These are phyloP conservation scores for Aspergillus incahuasiensis DNA, from an alignment of 495 filamentous ascomycete species.

Conservation along the genomic window DNA sequence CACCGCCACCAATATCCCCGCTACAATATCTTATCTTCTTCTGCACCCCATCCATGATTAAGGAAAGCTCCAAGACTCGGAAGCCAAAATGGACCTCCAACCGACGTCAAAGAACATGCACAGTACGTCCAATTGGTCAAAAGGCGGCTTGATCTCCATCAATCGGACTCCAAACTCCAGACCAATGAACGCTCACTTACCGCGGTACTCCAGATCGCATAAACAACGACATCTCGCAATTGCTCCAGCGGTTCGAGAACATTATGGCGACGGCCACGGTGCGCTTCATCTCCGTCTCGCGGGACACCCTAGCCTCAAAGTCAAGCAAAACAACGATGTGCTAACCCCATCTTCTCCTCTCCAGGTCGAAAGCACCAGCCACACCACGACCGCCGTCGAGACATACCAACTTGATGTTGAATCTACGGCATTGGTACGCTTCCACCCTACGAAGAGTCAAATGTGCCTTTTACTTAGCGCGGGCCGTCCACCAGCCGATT, in stretches of 20 bases:
- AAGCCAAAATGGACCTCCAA: constrained; percentile 33
- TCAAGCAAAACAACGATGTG: too few species aligned
- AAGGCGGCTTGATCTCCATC: not conserved
- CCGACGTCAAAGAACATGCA: constrained; percentile 36
- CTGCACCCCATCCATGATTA: not conserved
- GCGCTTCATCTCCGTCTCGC: constrained; percentile 10
- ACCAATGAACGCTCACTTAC: constrained; percentile 7
- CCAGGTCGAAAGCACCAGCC: constrained; percentile 36
- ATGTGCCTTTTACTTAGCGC: not conserved
- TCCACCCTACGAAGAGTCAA: not conserved
- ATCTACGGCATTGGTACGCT: constrained; percentile 56
- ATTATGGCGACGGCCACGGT: constrained; percentile 57
- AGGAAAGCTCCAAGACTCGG: not conserved
- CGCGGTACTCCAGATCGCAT: constrained; percentile 44
- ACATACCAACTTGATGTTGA: constrained; percentile 61
- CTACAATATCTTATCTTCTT: not conserved
- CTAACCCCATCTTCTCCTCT: not conserved
- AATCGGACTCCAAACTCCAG: not conserved
- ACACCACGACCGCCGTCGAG: constrained; percentile 50
- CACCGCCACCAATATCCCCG: constrained; percentile 11
- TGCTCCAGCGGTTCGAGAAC: constrained; percentile 59
- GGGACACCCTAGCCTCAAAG: too few species aligned
- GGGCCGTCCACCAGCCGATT: too few species aligned
- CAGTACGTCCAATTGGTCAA: constrained; percentile 18
- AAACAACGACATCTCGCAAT: constrained; percentile 47